Conservation (phyloP, 2,329 filamentous ascomycete genomes). For the Talaromyces albobiverticillius region DNA sequence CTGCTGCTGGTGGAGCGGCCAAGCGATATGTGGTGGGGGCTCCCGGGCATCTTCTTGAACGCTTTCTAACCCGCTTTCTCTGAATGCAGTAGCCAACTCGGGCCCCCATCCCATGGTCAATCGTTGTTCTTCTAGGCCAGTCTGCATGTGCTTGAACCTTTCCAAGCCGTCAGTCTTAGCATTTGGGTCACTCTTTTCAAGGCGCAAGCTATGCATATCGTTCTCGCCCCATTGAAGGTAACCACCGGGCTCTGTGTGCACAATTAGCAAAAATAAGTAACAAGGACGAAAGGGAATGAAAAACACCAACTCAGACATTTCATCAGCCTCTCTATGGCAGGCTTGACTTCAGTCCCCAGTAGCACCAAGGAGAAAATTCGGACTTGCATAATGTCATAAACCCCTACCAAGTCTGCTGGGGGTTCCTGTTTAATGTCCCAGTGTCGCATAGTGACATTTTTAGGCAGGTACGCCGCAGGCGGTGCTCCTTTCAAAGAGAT, state of each 20-base stretch:
- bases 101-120: too few species aligned
- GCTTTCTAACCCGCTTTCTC: too few species aligned
- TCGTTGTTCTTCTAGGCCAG: too few species aligned
- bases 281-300: not conserved
- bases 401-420: slow-evolving; percentile 14
- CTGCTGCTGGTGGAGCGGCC: too few species aligned
- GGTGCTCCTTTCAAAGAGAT: slow-evolving; percentile 15
- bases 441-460: slow-evolving; percentile 15
- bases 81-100: too few species aligned
- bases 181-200: not conserved
- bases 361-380: slow-evolving; percentile 1
- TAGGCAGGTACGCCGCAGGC: slow-evolving; percentile 11
- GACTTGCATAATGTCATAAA: slow-evolving; percentile 24
- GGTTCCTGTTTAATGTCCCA: slow-evolving; percentile 17
- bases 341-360: not conserved
- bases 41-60: too few species aligned
- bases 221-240: not conserved
- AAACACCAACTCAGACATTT: not conserved
- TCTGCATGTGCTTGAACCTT: too few species aligned
- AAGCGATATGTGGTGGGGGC: too few species aligned
- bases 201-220: not conserved
- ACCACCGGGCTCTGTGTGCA: not conserved
- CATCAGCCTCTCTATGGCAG: not conserved
- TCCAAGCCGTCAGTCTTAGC: too few species aligned
- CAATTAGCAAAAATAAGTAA: not conserved